Evolutionary conservation across 1,284 basidiomycete species (phyloP).

Genomic region (Cryptococcus sp.): DNA sequence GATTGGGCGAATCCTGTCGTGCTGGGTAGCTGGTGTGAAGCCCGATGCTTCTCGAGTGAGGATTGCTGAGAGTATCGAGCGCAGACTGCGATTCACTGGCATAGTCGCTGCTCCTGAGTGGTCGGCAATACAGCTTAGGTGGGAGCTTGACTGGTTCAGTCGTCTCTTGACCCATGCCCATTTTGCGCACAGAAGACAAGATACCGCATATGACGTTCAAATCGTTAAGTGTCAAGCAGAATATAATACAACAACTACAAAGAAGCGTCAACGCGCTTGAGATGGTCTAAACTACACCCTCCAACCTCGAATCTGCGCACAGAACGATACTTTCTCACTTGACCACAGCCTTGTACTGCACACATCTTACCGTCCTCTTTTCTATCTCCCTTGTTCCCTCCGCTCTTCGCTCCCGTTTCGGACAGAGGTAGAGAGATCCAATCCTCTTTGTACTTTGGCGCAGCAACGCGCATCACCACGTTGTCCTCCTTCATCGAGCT

Average conservation of each 20-base stretch:
- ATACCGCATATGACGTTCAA: background rate
- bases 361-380: slow-evolving; percentile 42
- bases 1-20: background rate
- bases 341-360: slow-evolving; percentile 58
- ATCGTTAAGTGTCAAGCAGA: no score
- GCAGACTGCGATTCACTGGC: no score
- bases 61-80: no score
- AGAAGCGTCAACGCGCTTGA: slow-evolving; percentile 43
- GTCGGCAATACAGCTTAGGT: no score
- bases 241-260: slow-evolving; percentile 8
- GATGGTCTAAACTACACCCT: slow-evolving; percentile 60
- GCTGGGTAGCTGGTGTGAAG: no score
- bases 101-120: no score
- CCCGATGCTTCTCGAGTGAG: no score
- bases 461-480: slow-evolving; percentile 28
- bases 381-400: background rate
- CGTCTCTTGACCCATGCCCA: no score
- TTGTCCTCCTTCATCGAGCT: slow-evolving; percentile 21
- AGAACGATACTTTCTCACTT: slow-evolving; percentile 60
- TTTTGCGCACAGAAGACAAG: background rate
- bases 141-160: no score
- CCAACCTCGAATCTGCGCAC: slow-evolving; percentile 59
- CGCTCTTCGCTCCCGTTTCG: background rate
- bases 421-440: slow-evolving; percentile 22
- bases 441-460: slow-evolving; percentile 35